Percentiles rank a stretch among this genome's conserved stretches.
phyloP scores from a whole-genome alignment of 2,329 filamentous ascomycete species.

The Bipolaris bicolor region DNA sequence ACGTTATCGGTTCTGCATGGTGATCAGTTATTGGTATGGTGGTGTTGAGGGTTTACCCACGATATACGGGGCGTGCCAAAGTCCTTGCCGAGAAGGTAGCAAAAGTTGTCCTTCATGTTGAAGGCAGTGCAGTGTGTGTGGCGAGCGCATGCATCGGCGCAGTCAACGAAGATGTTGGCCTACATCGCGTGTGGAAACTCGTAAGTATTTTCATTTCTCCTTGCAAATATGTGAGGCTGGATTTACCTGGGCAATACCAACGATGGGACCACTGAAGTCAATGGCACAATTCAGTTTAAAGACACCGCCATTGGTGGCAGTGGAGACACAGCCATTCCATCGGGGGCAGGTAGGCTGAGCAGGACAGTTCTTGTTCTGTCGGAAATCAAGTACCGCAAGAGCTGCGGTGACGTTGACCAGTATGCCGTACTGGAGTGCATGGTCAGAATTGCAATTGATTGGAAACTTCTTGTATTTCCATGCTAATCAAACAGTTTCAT shows the following conservation, averaged over 20 bases:
- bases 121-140: slow-evolving; percentile 11
- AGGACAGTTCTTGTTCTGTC: slow-evolving; percentile 8
- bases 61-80: slow-evolving; percentile 5
- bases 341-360: slow-evolving; percentile 13
- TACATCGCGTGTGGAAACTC: neutral
- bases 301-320: slow-evolving; percentile 13
- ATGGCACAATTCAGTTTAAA: slow-evolving; percentile 17
- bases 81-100: slow-evolving; percentile 19
- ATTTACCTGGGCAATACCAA: slow-evolving; percentile 11
- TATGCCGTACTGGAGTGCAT: slow-evolving; percentile 2
- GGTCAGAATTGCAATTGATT: neutral
- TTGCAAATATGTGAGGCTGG: neutral
- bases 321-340: slow-evolving; percentile 16
- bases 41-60: slow-evolving; percentile 3
- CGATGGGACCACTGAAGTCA: slow-evolving; percentile 16
- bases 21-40: neutral
- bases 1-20: neutral
- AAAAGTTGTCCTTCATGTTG: slow-evolving; percentile 17
- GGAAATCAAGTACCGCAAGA: neutral
- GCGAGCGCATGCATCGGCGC: slow-evolving; percentile 17
- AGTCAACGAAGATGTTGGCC: slow-evolving; percentile 15
- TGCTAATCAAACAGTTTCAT: neutral
- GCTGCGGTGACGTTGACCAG: slow-evolving; percentile 1
- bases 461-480: neutral
- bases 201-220: neutral